These are phyloP conservation scores for Agaricus blazei DNA, from an alignment of 768 basidiomycete species.

Conservation along the genomic window DNA sequence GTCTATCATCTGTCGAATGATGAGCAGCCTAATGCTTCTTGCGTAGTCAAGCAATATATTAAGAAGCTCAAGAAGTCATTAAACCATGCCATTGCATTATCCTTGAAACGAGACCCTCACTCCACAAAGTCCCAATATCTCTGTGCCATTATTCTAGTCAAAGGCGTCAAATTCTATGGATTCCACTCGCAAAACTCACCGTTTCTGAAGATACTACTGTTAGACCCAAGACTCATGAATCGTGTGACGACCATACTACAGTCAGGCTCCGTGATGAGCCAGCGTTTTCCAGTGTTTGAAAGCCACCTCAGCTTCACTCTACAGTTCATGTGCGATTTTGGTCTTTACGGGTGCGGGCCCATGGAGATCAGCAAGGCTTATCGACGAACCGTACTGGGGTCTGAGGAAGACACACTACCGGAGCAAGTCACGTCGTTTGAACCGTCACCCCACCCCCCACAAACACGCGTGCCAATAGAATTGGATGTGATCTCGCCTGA, in stretches of 20 bases:
- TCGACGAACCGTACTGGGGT: conserved; percentile 42
- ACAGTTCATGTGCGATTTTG: conserved; percentile 94
- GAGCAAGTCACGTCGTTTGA: conserved; percentile 26
- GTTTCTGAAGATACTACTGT: conserved; percentile 81
- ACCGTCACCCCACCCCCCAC: conserved; percentile 55
- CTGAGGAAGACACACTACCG: conserved; percentile 25
- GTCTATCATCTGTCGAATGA: conserved; percentile 6
- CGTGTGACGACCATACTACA: conserved; percentile 74
- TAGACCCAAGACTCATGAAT: conserved; percentile 63
- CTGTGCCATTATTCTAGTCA: conserved; percentile 78
- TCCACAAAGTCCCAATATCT: conserved; percentile 55
- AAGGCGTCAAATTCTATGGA: conserved; percentile 95
- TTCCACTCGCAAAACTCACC: conserved; percentile 82
- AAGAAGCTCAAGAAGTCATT: conserved; percentile 65
- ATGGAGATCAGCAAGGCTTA: conserved; percentile 69
- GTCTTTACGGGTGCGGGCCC: conserved; percentile 91
- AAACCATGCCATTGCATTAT: conserved; percentile 82
- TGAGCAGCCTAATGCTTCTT: neutral
- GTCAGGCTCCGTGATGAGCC: conserved; percentile 78
- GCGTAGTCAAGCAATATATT: conserved; percentile 69
- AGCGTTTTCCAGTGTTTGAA: conserved; percentile 78
- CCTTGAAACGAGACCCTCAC: conserved; percentile 67
- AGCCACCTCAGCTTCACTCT: conserved; percentile 84
- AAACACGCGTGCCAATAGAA: conserved; percentile 71
- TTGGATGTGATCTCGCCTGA: conserved; percentile 77